Conservation (phyloP, 768 basidiomycete species). For the Tulasnella sp. region DNA sequence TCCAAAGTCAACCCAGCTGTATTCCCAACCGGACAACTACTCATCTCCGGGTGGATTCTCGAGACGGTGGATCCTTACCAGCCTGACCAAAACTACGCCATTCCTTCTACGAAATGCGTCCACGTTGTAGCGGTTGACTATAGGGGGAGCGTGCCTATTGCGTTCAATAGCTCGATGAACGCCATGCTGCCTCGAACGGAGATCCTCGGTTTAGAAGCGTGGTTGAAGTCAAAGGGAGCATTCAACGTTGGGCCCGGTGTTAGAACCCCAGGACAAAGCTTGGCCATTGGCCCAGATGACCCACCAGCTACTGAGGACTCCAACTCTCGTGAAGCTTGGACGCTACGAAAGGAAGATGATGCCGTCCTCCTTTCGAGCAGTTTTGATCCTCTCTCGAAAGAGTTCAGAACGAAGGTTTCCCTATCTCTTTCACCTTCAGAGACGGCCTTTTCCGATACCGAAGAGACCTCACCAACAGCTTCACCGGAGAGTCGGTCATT, state of each 20-base stretch:
- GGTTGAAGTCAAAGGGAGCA: slow-evolving; percentile 51
- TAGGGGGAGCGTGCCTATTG: slow-evolving; percentile 69
- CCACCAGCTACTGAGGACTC: slow-evolving; percentile 13
- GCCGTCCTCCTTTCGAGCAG: no score
- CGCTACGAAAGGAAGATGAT: no score
- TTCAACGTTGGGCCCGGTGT: slow-evolving; percentile 41
- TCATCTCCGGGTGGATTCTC: slow-evolving; percentile 88
- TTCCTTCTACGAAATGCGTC: slow-evolving; percentile 84
- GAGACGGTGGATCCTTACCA: slow-evolving; percentile 96
- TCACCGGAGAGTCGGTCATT: no score
- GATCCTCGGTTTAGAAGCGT: slow-evolving; percentile 60
- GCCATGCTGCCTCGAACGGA: slow-evolving; percentile 49
- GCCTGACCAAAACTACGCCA: slow-evolving; percentile 78
- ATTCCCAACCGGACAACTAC: slow-evolving; percentile 66
- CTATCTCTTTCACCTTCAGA: neutral
- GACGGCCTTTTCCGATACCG: no score
- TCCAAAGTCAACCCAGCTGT: slow-evolving; percentile 62
- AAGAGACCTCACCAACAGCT: no score
- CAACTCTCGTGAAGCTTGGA: neutral
- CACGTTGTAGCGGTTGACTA: slow-evolving; percentile 76
- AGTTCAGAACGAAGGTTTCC: neutral
- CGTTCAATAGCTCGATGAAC: slow-evolving; percentile 78
- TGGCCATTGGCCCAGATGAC: slow-evolving; percentile 17
- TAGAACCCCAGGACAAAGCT: slow-evolving; percentile 39
- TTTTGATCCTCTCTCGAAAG: no score